Evolutionary conservation across 2,329 filamentous ascomycete species (phyloP), one percentile per base, ranked within the genome.

Genomic region (Rhexocercosporidium sp.): DNA sequence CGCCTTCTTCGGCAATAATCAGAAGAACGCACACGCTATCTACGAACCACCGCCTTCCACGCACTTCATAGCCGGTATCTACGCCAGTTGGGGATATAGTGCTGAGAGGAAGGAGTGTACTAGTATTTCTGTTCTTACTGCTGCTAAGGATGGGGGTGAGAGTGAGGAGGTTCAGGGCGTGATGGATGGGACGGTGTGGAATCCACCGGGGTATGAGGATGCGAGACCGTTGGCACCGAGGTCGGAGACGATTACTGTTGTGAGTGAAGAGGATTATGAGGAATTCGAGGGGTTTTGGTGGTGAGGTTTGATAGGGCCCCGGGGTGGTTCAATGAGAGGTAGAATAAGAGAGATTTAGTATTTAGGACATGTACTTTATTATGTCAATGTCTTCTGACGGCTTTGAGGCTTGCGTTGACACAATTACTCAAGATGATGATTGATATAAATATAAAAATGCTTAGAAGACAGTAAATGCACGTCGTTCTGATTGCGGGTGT

Each of bases 1-100:
- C 18, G 37, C 54, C 3, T 69, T 69, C 62, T 69, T 69, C 53
- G 67, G 67, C 37, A 29, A 29, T 1, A 60, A 62, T 7, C 65
- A 70, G 25, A 66, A 70, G 63, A 70, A 68, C 22, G 39, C 25
- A 1, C 68, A 70, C 39, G 31, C 27, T 9, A 53, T 41, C 14
- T 69, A 57, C 49, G 56, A 62, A 12, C 44, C 57, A 3, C 34
- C 53, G 2, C 29, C 53, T 1, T 6, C 29, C 25, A 53, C 47
- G 11, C 34, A 59, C 3, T 61, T 69, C 47, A 60, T 69, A 4
- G 65, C 65, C 6, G 68, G 68, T 1, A 47, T 67, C 12, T 69
- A 69, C 49, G 66, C 63, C 3, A 69, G 59, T 25, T 69, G 59
- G 59, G 68, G 62, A 1, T 67, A 69, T 31, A 39, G 41, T 0